Conservation (phyloP, 768 basidiomycete genomes). For the Suillus brevipes region DNA sequence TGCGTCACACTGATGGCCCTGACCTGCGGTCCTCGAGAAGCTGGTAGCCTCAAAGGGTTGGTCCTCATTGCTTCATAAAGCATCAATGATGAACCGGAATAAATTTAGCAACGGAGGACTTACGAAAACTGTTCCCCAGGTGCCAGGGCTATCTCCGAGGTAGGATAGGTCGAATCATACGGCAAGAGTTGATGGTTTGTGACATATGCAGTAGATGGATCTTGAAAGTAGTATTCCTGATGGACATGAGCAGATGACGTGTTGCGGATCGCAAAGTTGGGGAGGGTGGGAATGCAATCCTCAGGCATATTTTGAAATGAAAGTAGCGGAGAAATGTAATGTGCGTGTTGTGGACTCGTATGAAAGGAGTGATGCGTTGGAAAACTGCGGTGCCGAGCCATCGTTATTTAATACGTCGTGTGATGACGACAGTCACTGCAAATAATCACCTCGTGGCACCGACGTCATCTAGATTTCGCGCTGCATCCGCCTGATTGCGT, state of each 20-base stretch:
- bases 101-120: neutral
- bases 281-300: neutral
- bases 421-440: neutral
- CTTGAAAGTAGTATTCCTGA: neutral
- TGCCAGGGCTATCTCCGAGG: neutral
- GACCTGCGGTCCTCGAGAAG: neutral
- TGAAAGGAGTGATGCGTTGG: neutral
- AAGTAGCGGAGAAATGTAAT: neutral
- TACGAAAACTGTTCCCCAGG: neutral
- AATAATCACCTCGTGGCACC: neutral
- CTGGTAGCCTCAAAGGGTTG: neutral
- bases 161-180: neutral
- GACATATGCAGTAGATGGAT: neutral
- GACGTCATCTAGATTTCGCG: constrained; percentile 1
- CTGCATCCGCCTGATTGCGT: neutral
- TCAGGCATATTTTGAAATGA: neutral
- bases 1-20: neutral
- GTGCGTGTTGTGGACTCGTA: neutral
- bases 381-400: neutral
- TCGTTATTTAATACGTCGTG: neutral
- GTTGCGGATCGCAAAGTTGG: neutral
- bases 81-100: neutral
- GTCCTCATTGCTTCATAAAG: neutral
- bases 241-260: constrained; percentile 1
- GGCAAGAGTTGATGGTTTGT: neutral